Evolutionary conservation across 179 eudicot species (phyloP), one percentile per base, ranked within the genome.

Genomic region (Nepenthes alata): DNA sequence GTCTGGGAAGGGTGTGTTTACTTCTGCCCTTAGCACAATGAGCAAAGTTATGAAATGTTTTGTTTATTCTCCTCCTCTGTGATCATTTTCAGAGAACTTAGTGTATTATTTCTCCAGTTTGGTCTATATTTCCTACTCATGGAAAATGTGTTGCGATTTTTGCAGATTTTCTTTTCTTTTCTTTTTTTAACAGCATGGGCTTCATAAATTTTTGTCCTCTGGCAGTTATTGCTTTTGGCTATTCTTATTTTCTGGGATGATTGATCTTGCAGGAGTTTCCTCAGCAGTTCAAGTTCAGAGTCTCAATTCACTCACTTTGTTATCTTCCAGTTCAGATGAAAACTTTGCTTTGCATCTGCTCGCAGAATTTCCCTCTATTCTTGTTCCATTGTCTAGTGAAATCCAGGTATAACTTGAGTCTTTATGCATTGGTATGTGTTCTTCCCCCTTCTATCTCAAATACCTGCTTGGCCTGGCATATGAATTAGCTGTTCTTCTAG

Each of bases 351-450:
- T 72, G 36, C 77, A 83, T 72, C 80, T 86, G 59, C 74, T 86
- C 49, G 78, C 75, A 15, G 89, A 79, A 59, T 89, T 89, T 66
- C 88, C 96, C 55, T 72, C 82, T 15, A 70, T 81, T 64, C 88
- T 91, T 67, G 85, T 89, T 69, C 85, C 95, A 13, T 69, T 91
- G 47, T 83, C 85, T 39, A 78, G 84, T 72, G 86, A 81, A 55
- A 68, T 74, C 65, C 85, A 78, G 89, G 89, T 82, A 67, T 39
- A 37, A 12, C 53, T 50, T 48, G 37, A 54, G 55, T 51, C 39
- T 51, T 38, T 25, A 16, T 37, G 41, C 15, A 47, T 59, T 49
- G 45, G 45, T 41, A 41, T 41, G 8, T 41, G 45, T 7, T 7
- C 45, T 41, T 4, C 8, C 8, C 6, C 5, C 5, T 4, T 41